These are phyloP conservation scores for Colletotrichum theobromicola DNA, from an alignment of 2,329 filamentous ascomycete species.

Conservation along the genomic window DNA sequence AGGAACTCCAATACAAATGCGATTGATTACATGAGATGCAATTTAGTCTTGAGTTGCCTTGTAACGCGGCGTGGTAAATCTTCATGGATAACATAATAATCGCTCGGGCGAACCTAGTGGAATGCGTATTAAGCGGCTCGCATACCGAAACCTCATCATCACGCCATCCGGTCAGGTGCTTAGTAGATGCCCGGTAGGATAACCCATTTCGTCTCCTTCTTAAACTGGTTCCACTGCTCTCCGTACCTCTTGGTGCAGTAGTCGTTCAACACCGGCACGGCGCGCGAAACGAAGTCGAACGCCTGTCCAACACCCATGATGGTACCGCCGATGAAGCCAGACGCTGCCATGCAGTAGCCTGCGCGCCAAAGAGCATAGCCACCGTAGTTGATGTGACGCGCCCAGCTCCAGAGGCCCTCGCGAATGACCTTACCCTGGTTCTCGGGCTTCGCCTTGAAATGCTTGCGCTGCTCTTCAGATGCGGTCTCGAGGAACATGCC, in stretches of 20 bases:
- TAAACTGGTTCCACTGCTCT: constrained; percentile 43
- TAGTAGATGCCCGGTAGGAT: constrained; percentile 43
- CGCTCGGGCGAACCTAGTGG: neutral
- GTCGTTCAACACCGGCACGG: constrained; percentile 36
- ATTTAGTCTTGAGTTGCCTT: neutral
- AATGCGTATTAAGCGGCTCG: neutral
- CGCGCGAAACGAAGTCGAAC: constrained; percentile 34
- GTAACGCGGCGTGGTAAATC: neutral
- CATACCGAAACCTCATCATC: neutral
- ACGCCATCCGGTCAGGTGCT: neutral
- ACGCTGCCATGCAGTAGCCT: constrained; percentile 36
- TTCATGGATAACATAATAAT: neutral
- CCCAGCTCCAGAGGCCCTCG: constrained; percentile 41
- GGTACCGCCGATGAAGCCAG: constrained; percentile 39
- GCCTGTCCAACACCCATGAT: constrained; percentile 32
- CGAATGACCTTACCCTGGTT: constrained; percentile 44
- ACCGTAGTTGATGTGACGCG: constrained; percentile 46
- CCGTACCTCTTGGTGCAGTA: constrained; percentile 42
- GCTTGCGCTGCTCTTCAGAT: constrained; percentile 60
- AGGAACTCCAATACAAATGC: neutral
- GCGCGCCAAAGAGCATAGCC: constrained; percentile 41
- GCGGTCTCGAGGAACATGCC: constrained; percentile 60
- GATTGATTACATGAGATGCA: neutral
- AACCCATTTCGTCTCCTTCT: constrained; percentile 39
- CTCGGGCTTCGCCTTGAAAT: constrained; percentile 40